Base-by-base conservation (phyloP, 176 grass and related monocot species). In the Elymus sibiricus region DNA sequence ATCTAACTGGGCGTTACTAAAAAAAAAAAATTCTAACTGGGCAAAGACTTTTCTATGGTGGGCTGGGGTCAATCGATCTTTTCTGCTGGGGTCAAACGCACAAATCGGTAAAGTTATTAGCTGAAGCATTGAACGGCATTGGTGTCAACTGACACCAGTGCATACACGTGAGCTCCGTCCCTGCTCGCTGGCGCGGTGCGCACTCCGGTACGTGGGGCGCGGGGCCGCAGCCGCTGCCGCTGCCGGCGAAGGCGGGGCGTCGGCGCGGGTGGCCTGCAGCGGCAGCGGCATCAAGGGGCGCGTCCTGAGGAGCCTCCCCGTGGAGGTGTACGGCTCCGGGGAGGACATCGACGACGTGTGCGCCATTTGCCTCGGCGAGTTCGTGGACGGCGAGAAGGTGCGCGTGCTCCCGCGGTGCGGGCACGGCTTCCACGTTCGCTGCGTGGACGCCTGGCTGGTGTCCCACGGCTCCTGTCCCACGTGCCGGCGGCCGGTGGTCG, bases 361-460 rank as follows among this genome's bases (percentile, higher is more conserved):
- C 84, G 88, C 91, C 5, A 95, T 95, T 74, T 95, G 94, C 83
- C 91, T 95, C 7, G 81, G 85, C 34, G 94, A 95, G 84, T 95
- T 91, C 85, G 78, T 84, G 32, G 91, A 86, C 79, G 89, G 89
- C 78, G 91, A 95, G 73, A 91, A 90, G 81, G 83, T 89, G 76
- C 84, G 94, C 56, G 91, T 95, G 80, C 85, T 93, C 31, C 94
- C 94, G 44, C 66, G 71, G 58, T 95, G 94, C 67, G 49, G 67
- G 32, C 94, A 95, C 83, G 79, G 81, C 14, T 95, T 93, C 70
- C 94, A 93, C 82, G 84, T 89, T 56, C 73, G 73, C 16, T 95
- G 94, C 86, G 88, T 95, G 5, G 94, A 95, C 88, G 81, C 55
- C 4, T 95, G 94, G 94, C 66, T 95, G 32, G 66, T 83, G 29